A percentile compares a stretch with the other conserved stretches of the same genome.
These are phyloP conservation scores for Rhododendron simsii DNA, from an alignment of 148 eudicot genomes.

Conservation along the genomic window DNA sequence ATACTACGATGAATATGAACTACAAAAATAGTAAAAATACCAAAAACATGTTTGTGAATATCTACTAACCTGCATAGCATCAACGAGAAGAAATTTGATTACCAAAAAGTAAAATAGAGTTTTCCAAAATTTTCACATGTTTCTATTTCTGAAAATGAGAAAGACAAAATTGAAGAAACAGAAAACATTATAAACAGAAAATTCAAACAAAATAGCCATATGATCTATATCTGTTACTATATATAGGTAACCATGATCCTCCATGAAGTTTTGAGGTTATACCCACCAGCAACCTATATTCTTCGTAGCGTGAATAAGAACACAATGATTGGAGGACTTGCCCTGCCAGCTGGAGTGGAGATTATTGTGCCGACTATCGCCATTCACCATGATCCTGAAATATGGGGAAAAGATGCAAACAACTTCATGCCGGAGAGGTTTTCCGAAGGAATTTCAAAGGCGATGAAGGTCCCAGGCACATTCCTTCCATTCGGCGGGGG, in stretches of 20 bases:
- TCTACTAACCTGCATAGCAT: too few relatives aligned
- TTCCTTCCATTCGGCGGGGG: constrained; percentile 26
- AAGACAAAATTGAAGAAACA: too few relatives aligned
- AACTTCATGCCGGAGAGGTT: constrained; percentile 62
- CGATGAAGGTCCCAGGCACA: constrained; percentile 25
- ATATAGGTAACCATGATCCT: constrained; percentile 38
- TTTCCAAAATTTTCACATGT: too few relatives aligned
- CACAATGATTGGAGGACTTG: constrained; percentile 31
- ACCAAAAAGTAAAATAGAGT: too few relatives aligned
- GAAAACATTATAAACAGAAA: too few relatives aligned
- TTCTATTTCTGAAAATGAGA: too few relatives aligned
- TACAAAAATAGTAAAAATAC: too few relatives aligned
- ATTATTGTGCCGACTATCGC: constrained; percentile 19
- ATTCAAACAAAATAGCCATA: too few relatives aligned
- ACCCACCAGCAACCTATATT: constrained; percentile 22
- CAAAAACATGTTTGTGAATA: too few relatives aligned
- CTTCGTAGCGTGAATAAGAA: constrained; percentile 10
- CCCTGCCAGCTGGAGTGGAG: constrained; percentile 28
- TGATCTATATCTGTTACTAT: too few relatives aligned
- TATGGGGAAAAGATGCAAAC: constrained; percentile 19
- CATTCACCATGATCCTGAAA: constrained; percentile 26
- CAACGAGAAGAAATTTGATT: too few relatives aligned
- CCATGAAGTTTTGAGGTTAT: constrained; percentile 44
- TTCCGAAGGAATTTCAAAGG: constrained; percentile 43
- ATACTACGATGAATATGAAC: too few relatives aligned